These are phyloP conservation scores for Letharia columbiana DNA, from an alignment of 495 filamentous ascomycete species.

Conservation along the genomic window DNA sequence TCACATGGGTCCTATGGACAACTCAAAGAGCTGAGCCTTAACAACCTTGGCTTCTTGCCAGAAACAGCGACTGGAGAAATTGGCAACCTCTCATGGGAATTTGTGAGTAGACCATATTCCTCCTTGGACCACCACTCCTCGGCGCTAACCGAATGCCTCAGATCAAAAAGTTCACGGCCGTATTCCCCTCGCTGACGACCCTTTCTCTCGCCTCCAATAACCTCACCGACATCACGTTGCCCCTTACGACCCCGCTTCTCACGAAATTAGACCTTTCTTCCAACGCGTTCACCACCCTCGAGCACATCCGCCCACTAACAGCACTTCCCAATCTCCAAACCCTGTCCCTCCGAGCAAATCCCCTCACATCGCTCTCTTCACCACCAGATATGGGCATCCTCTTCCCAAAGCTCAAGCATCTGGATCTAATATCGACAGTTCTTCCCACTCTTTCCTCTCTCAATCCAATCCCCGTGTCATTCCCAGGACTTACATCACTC, in stretches of 20 bases:
- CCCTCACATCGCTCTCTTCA: slow-evolving; percentile 10
- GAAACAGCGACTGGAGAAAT: not conserved
- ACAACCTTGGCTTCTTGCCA: not conserved
- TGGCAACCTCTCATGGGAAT: not conserved
- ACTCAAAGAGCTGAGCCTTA: not conserved
- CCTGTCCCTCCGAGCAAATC: slow-evolving; percentile 32
- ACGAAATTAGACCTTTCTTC: slow-evolving; percentile 62
- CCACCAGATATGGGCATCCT: not conserved
- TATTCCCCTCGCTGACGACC: slow-evolving; percentile 53
- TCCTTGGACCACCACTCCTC: not conserved
- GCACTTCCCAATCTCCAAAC: slow-evolving; percentile 49
- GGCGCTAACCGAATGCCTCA: not conserved
- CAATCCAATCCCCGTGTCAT: slow-evolving; percentile 21
- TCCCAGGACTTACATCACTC: slow-evolving; percentile 45
- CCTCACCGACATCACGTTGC: slow-evolving; percentile 29
- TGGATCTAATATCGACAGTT: slow-evolving; percentile 52
- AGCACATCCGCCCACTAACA: slow-evolving; percentile 49
- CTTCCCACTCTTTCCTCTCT: slow-evolving; percentile 32
- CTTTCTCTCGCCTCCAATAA: slow-evolving; percentile 52
- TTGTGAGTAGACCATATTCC: not conserved
- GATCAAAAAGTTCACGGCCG: slow-evolving; percentile 14
- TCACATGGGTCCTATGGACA: not conserved
- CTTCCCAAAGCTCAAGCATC: slow-evolving; percentile 26
- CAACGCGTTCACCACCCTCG: slow-evolving; percentile 59
- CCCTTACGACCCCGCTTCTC: slow-evolving; percentile 38